phyloP scores from a whole-genome alignment of 371 early-diverging fungal species.

The Mortierella sp. region DNA sequence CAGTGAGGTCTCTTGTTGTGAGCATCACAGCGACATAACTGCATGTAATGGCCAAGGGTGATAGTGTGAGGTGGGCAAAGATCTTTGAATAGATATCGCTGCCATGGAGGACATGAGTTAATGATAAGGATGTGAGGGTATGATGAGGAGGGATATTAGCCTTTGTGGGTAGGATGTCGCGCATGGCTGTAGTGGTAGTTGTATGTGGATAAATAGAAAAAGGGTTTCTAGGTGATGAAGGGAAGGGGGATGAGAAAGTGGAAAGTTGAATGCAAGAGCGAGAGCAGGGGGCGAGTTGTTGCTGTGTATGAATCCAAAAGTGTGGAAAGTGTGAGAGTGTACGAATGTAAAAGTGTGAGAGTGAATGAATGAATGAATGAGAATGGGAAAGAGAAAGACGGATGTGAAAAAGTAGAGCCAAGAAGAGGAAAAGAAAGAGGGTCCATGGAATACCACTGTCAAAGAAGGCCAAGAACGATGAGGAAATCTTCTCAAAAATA shows the following conservation, averaged over 20 bases:
- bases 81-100: constrained; percentile 66
- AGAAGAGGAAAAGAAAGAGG: background rate
- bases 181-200: background rate
- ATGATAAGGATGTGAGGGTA: constrained; percentile 70
- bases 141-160: constrained; percentile 35
- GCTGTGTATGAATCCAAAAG: no score
- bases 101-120: constrained; percentile 81
- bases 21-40: constrained; percentile 85
- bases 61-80: constrained; percentile 80
- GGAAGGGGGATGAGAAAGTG: background rate
- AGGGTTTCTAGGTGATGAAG: background rate
- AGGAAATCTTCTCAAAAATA: background rate
- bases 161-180: constrained; percentile 7
- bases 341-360: background rate
- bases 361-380: background rate
- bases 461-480: background rate
- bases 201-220: background rate
- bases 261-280: no score
- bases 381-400: background rate
- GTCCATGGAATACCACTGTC: background rate
- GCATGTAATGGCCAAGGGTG: constrained; percentile 87
- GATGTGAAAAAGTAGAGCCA: background rate
- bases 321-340: no score
- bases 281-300: no score
- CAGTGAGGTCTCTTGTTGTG: constrained; percentile 82